Evolutionary conservation across 257 asterid species (phyloP).

Genomic region (Solanum tarijense): DNA sequence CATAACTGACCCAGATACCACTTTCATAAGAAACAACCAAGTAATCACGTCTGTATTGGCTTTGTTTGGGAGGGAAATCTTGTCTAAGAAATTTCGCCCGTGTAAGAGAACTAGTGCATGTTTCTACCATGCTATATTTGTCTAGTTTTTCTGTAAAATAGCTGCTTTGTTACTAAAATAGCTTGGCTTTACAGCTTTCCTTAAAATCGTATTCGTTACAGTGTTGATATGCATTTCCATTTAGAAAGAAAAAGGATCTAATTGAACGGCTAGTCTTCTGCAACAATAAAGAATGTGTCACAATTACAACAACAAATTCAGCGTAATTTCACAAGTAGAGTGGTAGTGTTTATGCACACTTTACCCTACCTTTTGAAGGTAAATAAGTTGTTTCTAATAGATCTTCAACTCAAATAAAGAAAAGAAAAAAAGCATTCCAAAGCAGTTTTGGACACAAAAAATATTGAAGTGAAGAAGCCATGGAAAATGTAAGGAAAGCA

Average conservation of each 20-base stretch:
- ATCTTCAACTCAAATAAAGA: background rate
- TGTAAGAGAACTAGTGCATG: background rate
- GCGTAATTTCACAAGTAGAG: too few relatives aligned
- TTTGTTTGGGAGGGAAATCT: background rate
- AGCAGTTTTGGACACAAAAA: background rate
- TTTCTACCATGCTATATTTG: background rate
- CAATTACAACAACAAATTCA: too few relatives aligned
- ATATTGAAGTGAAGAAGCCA: background rate
- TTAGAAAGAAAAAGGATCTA: too few relatives aligned
- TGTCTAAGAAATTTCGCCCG: background rate
- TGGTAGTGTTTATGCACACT: too few relatives aligned
- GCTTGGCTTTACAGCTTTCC: background rate
- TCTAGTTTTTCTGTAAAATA: background rate
- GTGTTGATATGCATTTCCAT: background rate
- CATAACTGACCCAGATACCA: background rate
- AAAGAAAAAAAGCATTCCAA: background rate
- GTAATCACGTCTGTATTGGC: background rate
- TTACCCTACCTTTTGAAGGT: background rate
- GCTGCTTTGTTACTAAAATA: background rate
- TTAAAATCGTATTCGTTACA: background rate
- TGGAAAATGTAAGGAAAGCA: background rate
- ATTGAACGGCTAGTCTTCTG: too few relatives aligned
- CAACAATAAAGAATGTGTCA: too few relatives aligned
- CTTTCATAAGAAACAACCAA: background rate
- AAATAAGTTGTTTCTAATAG: background rate